Evolutionary conservation across 345 rosid species (phyloP).

Genomic region (Acer negundo): DNA sequence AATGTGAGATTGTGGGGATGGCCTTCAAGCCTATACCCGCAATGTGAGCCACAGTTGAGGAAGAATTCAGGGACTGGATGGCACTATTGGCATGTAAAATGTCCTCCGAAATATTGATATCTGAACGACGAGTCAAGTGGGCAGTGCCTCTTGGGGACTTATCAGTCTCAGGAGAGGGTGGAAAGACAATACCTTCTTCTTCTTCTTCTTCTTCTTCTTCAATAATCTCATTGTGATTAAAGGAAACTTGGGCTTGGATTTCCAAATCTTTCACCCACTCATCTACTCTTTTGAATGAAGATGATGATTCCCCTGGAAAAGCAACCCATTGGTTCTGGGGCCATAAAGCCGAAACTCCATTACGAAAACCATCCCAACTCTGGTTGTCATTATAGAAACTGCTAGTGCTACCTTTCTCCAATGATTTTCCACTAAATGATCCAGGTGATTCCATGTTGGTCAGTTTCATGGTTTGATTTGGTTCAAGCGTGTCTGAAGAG

Average conservation of each 20-base stretch:
- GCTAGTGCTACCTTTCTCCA: conserved; percentile 21
- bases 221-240: conserved; percentile 34
- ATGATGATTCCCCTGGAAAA: conserved; percentile 62
- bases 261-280: conserved; percentile 84
- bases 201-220: conserved; percentile 32
- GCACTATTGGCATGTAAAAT: conserved; percentile 64
- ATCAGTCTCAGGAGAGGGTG: conserved; percentile 53
- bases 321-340: conserved; percentile 87
- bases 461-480: conserved; percentile 29
- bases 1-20: conserved; percentile 66
- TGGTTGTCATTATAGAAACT: conserved; percentile 16
- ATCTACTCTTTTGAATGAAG: conserved; percentile 70
- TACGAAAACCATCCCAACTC: conserved; percentile 43
- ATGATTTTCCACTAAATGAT: conserved; percentile 49
- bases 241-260: conserved; percentile 28
- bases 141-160: conserved; percentile 37
- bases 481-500: conserved; percentile 77
- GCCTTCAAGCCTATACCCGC: conserved; percentile 79
- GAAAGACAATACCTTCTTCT: conserved; percentile 36
- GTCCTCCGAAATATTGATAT: conserved; percentile 58
- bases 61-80: conserved; percentile 78
- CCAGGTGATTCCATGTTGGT: conserved; percentile 47
- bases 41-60: conserved; percentile 83
- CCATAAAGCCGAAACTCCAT: conserved; percentile 52
- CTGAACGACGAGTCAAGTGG: conserved; percentile 30